phyloP scores from a whole-genome alignment of 202 grass and related monocot species.

The Carex sylvatica region DNA sequence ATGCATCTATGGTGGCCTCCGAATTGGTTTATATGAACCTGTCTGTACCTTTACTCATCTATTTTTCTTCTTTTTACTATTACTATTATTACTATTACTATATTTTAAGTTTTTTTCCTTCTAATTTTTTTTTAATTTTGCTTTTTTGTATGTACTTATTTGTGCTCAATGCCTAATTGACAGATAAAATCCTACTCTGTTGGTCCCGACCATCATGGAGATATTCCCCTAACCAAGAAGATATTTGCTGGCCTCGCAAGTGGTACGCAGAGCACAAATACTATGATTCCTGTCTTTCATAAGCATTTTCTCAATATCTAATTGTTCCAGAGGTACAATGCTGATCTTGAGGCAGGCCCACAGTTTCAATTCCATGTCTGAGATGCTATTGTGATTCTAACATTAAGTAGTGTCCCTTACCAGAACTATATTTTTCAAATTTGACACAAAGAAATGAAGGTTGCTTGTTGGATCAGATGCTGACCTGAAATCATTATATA shows the following conservation, averaged over 20 bases:
- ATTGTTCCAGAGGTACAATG: background rate
- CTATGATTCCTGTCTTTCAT: background rate
- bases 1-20: constrained; percentile 75
- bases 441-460: constrained; percentile 1
- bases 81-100: too few relatives aligned
- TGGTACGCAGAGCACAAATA: constrained; percentile 31
- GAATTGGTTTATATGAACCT: constrained; percentile 81
- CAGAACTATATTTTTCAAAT: background rate
- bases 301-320: background rate
- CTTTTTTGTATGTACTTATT: too few relatives aligned
- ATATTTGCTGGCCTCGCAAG: constrained; percentile 84
- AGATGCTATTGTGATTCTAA: background rate
- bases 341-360: background rate
- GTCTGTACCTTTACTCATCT: background rate
- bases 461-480: background rate
- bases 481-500: background rate
- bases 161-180: background rate
- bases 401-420: background rate
- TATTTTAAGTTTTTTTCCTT: background rate
- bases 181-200: constrained; percentile 76
- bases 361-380: background rate
- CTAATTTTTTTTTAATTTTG: background rate
- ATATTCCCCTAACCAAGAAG: constrained; percentile 78
- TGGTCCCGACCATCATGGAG: constrained; percentile 69
- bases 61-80: background rate